These are phyloP conservation scores for Suillus cothurnatus DNA, from an alignment of 768 basidiomycete species.

Conservation along the genomic window DNA sequence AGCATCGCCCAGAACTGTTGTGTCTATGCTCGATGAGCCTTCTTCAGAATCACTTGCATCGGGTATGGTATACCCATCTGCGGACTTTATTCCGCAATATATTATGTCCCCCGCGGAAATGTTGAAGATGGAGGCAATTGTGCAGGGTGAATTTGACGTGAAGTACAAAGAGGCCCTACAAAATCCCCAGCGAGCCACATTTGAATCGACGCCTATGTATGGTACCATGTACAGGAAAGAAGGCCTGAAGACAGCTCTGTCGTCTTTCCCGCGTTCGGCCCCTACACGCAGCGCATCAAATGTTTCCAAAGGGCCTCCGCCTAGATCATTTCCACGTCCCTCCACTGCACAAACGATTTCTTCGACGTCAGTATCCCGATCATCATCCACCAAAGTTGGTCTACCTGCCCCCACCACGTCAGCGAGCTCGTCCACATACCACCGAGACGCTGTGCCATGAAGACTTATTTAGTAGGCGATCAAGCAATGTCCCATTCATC, in stretches of 20 bases:
- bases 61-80: conserved; percentile 33
- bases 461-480: conserved; percentile 11
- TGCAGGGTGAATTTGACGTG: conserved; percentile 35
- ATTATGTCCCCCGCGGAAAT: conserved; percentile 72
- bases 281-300: conserved; percentile 22
- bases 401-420: conserved; percentile 62
- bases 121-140: conserved; percentile 57
- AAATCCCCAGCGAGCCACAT: conserved; percentile 39
- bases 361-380: conserved; percentile 16
- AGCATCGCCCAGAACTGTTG: conserved; percentile 17
- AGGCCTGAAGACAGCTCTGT: conserved; percentile 31
- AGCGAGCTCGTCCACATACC: conserved; percentile 20
- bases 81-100: conserved; percentile 61
- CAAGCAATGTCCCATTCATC: conserved; percentile 33
- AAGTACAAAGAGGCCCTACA: conserved; percentile 22
- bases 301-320: conserved; percentile 18
- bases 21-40: conserved; percentile 55
- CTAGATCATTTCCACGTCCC: conserved; percentile 31
- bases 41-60: conserved; percentile 37
- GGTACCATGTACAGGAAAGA: conserved; percentile 34
- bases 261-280: conserved; percentile 25
- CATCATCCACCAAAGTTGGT: conserved; percentile 30
- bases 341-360: conserved; percentile 37
- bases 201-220: conserved; percentile 38
- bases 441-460: conserved; percentile 11